Conservation (phyloP, 169 alveolate species). For the Eimeria acervulina region DNA sequence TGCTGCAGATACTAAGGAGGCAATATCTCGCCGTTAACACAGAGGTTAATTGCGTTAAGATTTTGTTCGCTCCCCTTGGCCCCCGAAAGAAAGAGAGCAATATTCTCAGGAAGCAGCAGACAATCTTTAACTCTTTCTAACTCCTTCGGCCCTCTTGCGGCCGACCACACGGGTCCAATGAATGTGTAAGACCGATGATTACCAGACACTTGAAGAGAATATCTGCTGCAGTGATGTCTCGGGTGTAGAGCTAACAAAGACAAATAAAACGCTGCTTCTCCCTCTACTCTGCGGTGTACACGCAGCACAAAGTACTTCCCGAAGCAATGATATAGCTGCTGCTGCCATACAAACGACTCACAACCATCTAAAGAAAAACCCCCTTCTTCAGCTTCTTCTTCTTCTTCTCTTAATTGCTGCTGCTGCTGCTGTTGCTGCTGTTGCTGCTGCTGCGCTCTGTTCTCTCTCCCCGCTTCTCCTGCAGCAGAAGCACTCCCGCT, state of each 20-base stretch:
- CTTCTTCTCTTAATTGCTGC: background rate
- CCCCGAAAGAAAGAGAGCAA: conserved; percentile 80
- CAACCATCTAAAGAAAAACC: background rate
- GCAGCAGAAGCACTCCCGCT: background rate
- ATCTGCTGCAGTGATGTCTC: conserved; percentile 76
- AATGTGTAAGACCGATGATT: conserved; percentile 63
- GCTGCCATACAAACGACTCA: conserved; percentile 76
- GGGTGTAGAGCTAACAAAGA: conserved; percentile 39
- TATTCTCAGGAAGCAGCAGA: conserved; percentile 73
- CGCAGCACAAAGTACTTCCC: conserved; percentile 81
- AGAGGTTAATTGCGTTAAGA: conserved; percentile 49
- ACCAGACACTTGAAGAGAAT: conserved; percentile 34
- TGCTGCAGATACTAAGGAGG: background rate
- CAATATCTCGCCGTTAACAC: conserved; percentile 63
- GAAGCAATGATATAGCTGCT: conserved; percentile 52
- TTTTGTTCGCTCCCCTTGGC: conserved; percentile 78
- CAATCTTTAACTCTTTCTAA: conserved; percentile 79
- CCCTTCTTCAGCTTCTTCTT: background rate
- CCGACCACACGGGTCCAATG: conserved; percentile 79
- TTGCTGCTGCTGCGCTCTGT: background rate
- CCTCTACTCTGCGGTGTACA: conserved; percentile 70
- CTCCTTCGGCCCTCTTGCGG: conserved; percentile 49
- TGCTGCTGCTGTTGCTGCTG: background rate
- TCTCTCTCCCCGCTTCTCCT: background rate
- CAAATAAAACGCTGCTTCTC: conserved; percentile 14